Percentiles rank a stretch among this genome's conserved stretches.
Evolutionary conservation across 352 stramenopile genomes (phyloP).

Genomic region (Phytopythium aichiense): DNA sequence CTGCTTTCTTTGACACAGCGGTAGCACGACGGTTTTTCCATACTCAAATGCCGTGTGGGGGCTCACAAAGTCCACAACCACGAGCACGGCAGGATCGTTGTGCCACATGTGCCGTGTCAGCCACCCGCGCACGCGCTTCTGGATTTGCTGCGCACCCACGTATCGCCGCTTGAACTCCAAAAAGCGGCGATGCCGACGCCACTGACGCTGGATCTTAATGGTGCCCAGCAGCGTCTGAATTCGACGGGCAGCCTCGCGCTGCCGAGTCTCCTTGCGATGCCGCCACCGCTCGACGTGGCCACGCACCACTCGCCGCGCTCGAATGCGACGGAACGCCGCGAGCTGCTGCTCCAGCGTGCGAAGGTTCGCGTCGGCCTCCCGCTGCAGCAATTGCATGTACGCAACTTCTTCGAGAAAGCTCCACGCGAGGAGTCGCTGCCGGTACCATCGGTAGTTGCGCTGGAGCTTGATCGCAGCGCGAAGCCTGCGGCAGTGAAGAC

Average conservation of each 20-base stretch:
- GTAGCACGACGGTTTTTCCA: conserved; percentile 34
- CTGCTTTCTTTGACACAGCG: conserved; percentile 9
- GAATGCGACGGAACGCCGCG: conserved; percentile 37
- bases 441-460: conserved; percentile 52
- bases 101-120: conserved; percentile 63
- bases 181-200: conserved; percentile 43
- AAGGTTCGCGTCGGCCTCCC: conserved; percentile 36
- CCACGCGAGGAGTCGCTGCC: conserved; percentile 47
- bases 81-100: conserved; percentile 48
- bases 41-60: conserved; percentile 40
- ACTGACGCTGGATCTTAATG: conserved; percentile 60
- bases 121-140: conserved; percentile 56
- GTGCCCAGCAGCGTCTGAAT: conserved; percentile 44
- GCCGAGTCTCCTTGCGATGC: conserved; percentile 21
- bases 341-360: conserved; percentile 44
- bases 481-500: conserved; percentile 29
- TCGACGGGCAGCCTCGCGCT: conserved; percentile 23
- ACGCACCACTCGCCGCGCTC: conserved; percentile 44
- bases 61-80: conserved; percentile 36
- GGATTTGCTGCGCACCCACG: conserved; percentile 38
- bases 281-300: conserved; percentile 40
- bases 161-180: conserved; percentile 45
- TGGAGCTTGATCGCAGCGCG: conserved; percentile 40
- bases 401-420: conserved; percentile 50
- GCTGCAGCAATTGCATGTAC: conserved; percentile 46